A percentile compares a stretch with the other conserved stretches of the same genome.
phyloP scores from a whole-genome alignment of 805 yeast genomes.

The Komagataella ulmi region DNA sequence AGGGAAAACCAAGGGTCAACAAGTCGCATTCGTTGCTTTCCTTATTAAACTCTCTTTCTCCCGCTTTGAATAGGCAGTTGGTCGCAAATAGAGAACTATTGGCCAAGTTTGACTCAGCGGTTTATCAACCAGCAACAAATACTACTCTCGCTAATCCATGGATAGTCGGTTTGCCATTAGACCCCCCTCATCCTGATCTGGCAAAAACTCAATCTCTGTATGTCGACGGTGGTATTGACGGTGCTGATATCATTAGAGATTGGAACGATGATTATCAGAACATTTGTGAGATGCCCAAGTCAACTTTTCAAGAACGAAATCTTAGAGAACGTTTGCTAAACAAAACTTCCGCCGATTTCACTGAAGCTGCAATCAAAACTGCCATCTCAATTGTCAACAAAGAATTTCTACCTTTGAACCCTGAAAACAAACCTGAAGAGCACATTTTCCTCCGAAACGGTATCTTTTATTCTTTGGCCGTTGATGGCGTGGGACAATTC shows the following conservation, averaged over 20 bases:
- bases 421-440: constrained; percentile 47
- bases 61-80: constrained; percentile 41
- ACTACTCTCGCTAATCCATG: constrained; percentile 62
- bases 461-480: constrained; percentile 74
- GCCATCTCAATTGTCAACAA: constrained; percentile 69
- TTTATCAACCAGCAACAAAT: constrained; percentile 26
- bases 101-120: constrained; percentile 23
- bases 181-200: constrained; percentile 32
- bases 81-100: constrained; percentile 34
- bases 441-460: constrained; percentile 71
- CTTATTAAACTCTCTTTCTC: constrained; percentile 53
- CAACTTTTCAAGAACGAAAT: constrained; percentile 49
- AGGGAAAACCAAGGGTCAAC: constrained; percentile 7
- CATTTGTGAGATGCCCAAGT: constrained; percentile 54
- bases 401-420: constrained; percentile 66
- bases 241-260: constrained; percentile 48
- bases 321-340: constrained; percentile 64
- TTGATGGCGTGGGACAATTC: constrained; percentile 56
- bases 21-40: constrained; percentile 40
- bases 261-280: constrained; percentile 90
- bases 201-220: constrained; percentile 45
- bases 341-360: constrained; percentile 64
- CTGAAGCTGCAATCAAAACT: constrained; percentile 62
- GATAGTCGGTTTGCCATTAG: constrained; percentile 32
- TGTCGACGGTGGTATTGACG: constrained; percentile 44